phyloP scores from a whole-genome alignment of 805 yeast species.

The Metschnikowia borealis region DNA sequence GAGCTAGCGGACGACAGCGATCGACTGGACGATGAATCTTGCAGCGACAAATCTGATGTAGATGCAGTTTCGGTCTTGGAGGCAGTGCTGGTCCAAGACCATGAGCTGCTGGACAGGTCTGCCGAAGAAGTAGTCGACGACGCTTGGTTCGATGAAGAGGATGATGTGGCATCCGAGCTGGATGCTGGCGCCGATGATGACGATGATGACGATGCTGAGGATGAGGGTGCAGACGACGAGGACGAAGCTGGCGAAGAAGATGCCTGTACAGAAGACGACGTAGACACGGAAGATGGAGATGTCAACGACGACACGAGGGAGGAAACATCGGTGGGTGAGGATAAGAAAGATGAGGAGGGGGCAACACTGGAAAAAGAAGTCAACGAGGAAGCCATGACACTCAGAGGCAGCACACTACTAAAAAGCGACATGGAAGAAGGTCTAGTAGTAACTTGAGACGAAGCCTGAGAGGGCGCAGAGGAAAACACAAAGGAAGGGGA shows the following conservation, averaged over 20 bases:
- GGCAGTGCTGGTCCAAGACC: constrained; percentile 14
- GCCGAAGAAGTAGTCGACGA: constrained; percentile 24
- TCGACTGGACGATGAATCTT: constrained; percentile 1
- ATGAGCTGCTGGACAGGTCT: constrained; percentile 13
- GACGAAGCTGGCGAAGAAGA: constrained; percentile 5
- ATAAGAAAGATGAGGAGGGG: neutral
- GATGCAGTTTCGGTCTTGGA: constrained; percentile 6
- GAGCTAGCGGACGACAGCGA: constrained; percentile 3
- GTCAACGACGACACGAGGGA: neutral
- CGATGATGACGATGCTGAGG: constrained; percentile 8
- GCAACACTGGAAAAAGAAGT: neutral
- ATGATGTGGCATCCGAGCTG: constrained; percentile 8
- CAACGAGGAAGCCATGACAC: neutral
- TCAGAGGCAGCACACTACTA: neutral
- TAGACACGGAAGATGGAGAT: neutral
- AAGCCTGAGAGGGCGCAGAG: neutral
- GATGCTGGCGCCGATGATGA: constrained; percentile 12
- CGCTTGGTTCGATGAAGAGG: constrained; percentile 14
- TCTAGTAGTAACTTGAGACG: neutral
- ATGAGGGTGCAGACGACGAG: constrained; percentile 11
- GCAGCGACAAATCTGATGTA: constrained; percentile 8
- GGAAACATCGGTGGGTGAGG: neutral
- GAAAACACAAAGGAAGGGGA: neutral
- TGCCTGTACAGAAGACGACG: neutral
- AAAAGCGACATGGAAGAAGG: neutral